Evolutionary conservation across 495 filamentous ascomycete species (phyloP).

Genomic region (Aspergillus diversus): DNA sequence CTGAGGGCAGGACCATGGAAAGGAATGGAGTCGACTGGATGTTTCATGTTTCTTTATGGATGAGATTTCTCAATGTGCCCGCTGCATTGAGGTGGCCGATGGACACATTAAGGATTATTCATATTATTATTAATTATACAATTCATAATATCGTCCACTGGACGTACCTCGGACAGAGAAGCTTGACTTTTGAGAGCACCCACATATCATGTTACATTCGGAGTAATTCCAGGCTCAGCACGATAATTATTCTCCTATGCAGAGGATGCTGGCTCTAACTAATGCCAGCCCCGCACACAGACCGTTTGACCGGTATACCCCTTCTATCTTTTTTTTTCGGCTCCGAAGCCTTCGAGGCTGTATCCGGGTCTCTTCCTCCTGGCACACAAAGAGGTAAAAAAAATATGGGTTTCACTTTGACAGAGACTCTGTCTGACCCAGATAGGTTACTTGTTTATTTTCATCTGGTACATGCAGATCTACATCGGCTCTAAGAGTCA

Average conservation of each 20-base stretch:
- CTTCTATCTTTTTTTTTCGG: background rate
- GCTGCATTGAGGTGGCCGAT: too few relatives aligned
- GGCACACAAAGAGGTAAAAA: too few relatives aligned
- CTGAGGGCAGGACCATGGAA: too few relatives aligned
- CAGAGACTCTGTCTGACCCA: background rate
- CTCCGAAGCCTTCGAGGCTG: background rate
- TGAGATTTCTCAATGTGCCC: background rate
- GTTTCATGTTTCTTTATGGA: background rate
- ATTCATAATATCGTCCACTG: too few relatives aligned
- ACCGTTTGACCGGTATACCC: constrained; percentile 1
- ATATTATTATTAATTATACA: too few relatives aligned
- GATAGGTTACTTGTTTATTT: background rate
- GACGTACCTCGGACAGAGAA: too few relatives aligned
- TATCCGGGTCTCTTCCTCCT: background rate
- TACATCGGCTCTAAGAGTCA: background rate
- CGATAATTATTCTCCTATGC: constrained; percentile 8
- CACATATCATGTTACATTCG: constrained; percentile 15
- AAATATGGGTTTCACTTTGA: background rate
- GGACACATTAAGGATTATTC: too few relatives aligned
- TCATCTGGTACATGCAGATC: background rate
- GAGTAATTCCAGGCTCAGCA: constrained; percentile 2
- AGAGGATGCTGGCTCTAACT: background rate
- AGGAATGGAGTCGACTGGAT: background rate
- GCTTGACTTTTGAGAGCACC: background rate
- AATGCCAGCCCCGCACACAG: background rate